Base-by-base conservation (phyloP, 2,329 filamentous ascomycete genomes). In the Periconia digitata region DNA sequence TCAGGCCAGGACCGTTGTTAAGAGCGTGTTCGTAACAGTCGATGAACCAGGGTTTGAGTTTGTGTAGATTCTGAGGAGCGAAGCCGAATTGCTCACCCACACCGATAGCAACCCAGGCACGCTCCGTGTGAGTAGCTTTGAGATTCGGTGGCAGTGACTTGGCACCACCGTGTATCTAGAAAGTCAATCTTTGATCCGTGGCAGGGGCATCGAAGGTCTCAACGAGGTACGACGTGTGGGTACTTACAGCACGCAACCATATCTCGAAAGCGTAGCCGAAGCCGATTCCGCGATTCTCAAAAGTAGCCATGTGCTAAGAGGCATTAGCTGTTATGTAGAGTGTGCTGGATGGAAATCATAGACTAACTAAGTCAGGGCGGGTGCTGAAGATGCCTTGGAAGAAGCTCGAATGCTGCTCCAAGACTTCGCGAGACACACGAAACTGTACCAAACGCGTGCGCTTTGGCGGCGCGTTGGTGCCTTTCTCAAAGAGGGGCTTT, bases 21-120 rank as follows among this genome's bases (percentile, higher is more conserved):
- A 53, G 40, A 12, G 43, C 45, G 17, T 47, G 38, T 6, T 54
- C 29, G 27, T 56, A 56, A 27, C 46, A 45, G 13, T 48, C 53
- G 15, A 49, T 20, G 40, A 57, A 57, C 51, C 54, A 56, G 16
- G 48, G 44, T 43, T 56, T 56, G 36, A 56, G 43, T 29, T 47
- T 41, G 43, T 47, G 34, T 13, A 51, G 40, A n/a, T 51, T 42
- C 23, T 47, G 29, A 18, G 49, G 49, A 17, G 49, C 49, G 24
- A 51, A 51, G 38, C 44, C 54, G 27, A 48, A 54, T 18, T 48
- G 42, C 35, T 52, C 44, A 10, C 54, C 51, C 16, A 56, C 49
- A 10, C 45, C 51, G 23, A 56, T 52, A 6, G 49, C 49, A 16
- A 49, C 49, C 54, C 54, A 56, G n/a, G 50, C 51, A 16, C 46